These are phyloP conservation scores for Phylloporus sp. DNA, from an alignment of 1,284 basidiomycete genomes.

Conservation along the genomic window DNA sequence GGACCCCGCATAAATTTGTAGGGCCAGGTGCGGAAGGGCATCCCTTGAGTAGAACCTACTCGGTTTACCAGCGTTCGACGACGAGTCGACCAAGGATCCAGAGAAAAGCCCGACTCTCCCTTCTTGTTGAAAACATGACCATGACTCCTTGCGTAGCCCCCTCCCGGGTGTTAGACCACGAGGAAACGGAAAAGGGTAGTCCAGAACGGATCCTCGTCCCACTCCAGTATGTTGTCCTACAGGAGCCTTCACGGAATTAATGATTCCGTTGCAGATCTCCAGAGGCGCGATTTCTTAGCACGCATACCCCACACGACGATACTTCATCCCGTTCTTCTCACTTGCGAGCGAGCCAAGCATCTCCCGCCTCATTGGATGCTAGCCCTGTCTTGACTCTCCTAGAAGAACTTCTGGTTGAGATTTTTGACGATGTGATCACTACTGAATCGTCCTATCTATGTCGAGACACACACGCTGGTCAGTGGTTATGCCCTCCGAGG, in stretches of 20 bases:
- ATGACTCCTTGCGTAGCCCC: neutral
- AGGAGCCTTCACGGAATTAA: neutral
- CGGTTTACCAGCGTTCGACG: too few species aligned
- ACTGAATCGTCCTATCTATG: conserved; percentile 9
- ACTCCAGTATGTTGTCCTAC: conserved; percentile 5
- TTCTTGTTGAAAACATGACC: neutral
- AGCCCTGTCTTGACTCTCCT: conserved; percentile 20
- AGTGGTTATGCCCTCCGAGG: conserved; percentile 13
- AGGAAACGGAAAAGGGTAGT: neutral
- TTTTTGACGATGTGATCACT: conserved; percentile 23
- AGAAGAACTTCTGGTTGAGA: conserved; percentile 26
- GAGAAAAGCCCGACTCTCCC: neutral
- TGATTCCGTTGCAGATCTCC: neutral
- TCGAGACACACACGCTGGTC: neutral
- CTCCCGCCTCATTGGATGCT: neutral
- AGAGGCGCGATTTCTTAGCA: neutral
- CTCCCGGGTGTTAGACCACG: neutral
- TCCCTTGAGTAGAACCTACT: too few species aligned
- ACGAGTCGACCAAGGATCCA: neutral
- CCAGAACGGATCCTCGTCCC: neutral
- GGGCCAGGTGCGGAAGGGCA: too few species aligned
- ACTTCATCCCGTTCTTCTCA: neutral
- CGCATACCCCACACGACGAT: too few species aligned
- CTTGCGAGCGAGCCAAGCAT: neutral
- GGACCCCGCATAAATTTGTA: neutral